A percentile compares a stretch with the other conserved stretches of the same genome.
Conservation (phyloP, 805 yeast genomes). For the Blastobotrys mokoenaii region DNA sequence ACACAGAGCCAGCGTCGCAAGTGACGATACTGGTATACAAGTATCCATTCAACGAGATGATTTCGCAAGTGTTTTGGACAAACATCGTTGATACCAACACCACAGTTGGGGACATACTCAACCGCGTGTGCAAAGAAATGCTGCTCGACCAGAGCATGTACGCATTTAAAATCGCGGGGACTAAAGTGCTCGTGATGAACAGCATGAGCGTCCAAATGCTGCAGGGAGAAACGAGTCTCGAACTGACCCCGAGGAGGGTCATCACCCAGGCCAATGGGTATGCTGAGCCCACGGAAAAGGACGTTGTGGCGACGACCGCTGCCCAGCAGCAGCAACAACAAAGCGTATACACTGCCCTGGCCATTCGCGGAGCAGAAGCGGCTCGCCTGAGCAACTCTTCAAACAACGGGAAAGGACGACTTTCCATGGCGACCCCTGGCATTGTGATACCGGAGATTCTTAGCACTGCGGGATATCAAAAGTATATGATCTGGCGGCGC, state of each 20-base stretch:
- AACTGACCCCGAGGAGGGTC: constrained; percentile 35
- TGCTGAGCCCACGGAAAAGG: constrained; percentile 22
- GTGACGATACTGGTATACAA: constrained; percentile 22
- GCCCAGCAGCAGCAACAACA: constrained; percentile 4
- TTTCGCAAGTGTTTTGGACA: constrained; percentile 23
- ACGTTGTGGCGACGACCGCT: constrained; percentile 20
- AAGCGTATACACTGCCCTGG: constrained; percentile 9
- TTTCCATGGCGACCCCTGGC: constrained; percentile 2
- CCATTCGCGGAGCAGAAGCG: constrained; percentile 10
- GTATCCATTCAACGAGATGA: constrained; percentile 27
- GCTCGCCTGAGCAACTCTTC: constrained; percentile 1
- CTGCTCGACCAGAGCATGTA: constrained; percentile 26
- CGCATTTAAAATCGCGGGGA: constrained; percentile 26
- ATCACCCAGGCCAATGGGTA: constrained; percentile 29
- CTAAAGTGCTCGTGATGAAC: constrained; percentile 15
- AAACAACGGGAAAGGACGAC: not conserved
- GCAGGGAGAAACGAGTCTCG: constrained; percentile 35
- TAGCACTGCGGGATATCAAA: constrained; percentile 55
- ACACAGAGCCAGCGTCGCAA: not conserved
- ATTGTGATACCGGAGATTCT: constrained; percentile 16
- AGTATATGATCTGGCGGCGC: constrained; percentile 82
- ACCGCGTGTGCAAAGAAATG: constrained; percentile 25
- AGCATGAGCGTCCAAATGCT: constrained; percentile 31
- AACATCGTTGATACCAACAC: constrained; percentile 16
- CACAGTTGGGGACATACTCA: constrained; percentile 20